Percentiles rank a stretch among this genome's conserved stretches.
phyloP scores from a whole-genome alignment of 805 yeast species.

The Yarrowia phangngaensis region DNA sequence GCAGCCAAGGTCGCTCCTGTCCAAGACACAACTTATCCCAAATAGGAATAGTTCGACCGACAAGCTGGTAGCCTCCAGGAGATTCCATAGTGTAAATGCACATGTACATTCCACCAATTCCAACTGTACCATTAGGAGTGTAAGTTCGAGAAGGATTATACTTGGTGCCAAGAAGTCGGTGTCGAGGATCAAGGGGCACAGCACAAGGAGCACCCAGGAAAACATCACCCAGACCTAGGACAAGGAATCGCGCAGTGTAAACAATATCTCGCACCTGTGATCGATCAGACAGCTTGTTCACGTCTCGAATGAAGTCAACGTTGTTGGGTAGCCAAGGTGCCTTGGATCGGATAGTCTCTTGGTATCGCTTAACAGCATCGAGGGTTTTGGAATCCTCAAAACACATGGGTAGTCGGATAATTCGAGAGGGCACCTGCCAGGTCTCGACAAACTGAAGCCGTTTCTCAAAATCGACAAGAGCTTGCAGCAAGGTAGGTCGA shows the following conservation, averaged over 20 bases:
- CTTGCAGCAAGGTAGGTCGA: conserved; percentile 59
- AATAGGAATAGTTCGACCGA: conserved; percentile 94
- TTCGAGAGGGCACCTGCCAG: conserved; percentile 83
- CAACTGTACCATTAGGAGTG: conserved; percentile 96
- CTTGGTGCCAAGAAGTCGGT: conserved; percentile 84
- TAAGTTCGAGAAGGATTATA: conserved; percentile 95
- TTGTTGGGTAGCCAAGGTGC: conserved; percentile 99
- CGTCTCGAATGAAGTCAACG: conserved; percentile 88
- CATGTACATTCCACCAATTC: conserved; percentile 98
- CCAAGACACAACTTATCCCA: conserved; percentile 93
- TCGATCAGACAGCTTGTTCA: conserved; percentile 70
- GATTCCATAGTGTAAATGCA: conserved; percentile 97
- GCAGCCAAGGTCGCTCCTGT: conserved; percentile 75
- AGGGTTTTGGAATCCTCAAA: conserved; percentile 89
- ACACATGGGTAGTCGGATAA: conserved; percentile 88
- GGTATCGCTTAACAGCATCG: conserved; percentile 84
- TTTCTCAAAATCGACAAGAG: conserved; percentile 68
- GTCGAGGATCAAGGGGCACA: conserved; percentile 95
- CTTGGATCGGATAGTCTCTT: conserved; percentile 84
- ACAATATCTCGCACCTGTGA: conserved; percentile 75
- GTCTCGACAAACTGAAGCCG: conserved; percentile 68
- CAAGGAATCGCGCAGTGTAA: conserved; percentile 86
- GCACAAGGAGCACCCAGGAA: conserved; percentile 98
- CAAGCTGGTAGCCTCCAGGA: conserved; percentile 97
- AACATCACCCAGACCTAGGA: conserved; percentile 94